Conservation (phyloP, 2,329 filamentous ascomycete genomes). For the Huntiella decipiens region DNA sequence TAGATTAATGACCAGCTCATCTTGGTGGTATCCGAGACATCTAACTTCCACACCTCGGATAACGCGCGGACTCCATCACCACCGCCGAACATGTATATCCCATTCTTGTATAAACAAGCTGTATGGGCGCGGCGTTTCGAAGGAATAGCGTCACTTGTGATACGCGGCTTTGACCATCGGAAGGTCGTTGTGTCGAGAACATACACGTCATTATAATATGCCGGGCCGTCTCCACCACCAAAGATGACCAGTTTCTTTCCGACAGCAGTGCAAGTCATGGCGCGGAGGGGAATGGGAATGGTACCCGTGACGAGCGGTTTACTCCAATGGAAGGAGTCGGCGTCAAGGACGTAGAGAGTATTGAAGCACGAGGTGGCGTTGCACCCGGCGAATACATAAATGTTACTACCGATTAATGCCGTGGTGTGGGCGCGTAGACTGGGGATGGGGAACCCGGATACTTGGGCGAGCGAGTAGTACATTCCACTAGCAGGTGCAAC, state of each 20-base stretch:
- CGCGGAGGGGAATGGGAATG: conserved; percentile 43
- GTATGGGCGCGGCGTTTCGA: conserved; percentile 48
- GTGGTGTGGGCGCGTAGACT: conserved; percentile 47
- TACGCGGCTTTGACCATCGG: conserved; percentile 43
- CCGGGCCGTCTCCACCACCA: conserved; percentile 49
- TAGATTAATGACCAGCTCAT: conserved; percentile 52
- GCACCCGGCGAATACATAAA: conserved; percentile 52
- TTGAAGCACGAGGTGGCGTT: conserved; percentile 50
- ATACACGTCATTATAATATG: conserved; percentile 55
- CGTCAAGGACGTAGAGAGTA: conserved; percentile 49
- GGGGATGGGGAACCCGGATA: conserved; percentile 42
- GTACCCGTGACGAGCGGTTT: conserved; percentile 45
- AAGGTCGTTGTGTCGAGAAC: conserved; percentile 53
- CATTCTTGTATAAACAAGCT: conserved; percentile 52
- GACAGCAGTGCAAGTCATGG: conserved; percentile 54
- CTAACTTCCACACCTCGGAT: conserved; percentile 55
- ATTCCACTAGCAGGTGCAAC: conserved; percentile 48
- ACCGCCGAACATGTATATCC: conserved; percentile 53
- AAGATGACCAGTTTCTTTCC: conserved; percentile 53
- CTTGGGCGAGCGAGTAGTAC: conserved; percentile 50
- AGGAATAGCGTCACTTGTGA: conserved; percentile 37
- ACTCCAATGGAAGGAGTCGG: conserved; percentile 52
- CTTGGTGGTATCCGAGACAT: conserved; percentile 45
- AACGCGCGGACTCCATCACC: conserved; percentile 51
- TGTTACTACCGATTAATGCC: conserved; percentile 45